These are phyloP conservation scores for Leccinum variicolor DNA, from an alignment of 768 basidiomycete genomes.

Conservation along the genomic window DNA sequence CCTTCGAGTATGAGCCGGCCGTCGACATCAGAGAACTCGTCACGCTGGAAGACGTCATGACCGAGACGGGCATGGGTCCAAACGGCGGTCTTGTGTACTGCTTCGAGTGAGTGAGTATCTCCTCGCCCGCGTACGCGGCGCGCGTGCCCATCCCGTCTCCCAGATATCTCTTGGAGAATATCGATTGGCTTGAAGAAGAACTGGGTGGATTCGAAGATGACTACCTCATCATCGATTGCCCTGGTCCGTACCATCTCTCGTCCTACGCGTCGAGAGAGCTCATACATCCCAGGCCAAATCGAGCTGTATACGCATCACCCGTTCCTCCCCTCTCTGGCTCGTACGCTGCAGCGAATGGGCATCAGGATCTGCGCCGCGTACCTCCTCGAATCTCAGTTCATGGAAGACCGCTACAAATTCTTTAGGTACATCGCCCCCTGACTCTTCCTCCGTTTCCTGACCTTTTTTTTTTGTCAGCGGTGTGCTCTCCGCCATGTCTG, in stretches of 20 bases:
- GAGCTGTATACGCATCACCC: constrained; percentile 99
- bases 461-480: constrained; percentile 49
- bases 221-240: constrained; percentile 91
- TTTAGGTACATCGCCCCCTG: constrained; percentile 60
- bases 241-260: constrained; percentile 48
- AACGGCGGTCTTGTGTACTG: constrained; percentile 98
- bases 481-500: constrained; percentile 96
- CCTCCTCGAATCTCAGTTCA: constrained; percentile 96
- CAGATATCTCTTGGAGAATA: constrained; percentile 94
- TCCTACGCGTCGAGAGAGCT: constrained; percentile 3
- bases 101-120: constrained; percentile 90
- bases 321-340: constrained; percentile 88
- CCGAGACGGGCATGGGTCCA: constrained; percentile 90
- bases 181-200: constrained; percentile 98
- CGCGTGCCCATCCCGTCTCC: neutral
- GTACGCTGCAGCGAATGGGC: constrained; percentile 67
- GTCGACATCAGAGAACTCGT: constrained; percentile 95
- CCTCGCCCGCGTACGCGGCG: neutral
- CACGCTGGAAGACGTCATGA: constrained; percentile 93
- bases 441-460: neutral
- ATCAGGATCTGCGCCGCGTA: constrained; percentile 89
- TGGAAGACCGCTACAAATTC: constrained; percentile 99
- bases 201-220: constrained; percentile 94
- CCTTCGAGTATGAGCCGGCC: constrained; percentile 88
- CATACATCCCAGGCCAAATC: constrained; percentile 71